phyloP scores from a whole-genome alignment of 495 filamentous ascomycete genomes.

The Penicillium canescens region DNA sequence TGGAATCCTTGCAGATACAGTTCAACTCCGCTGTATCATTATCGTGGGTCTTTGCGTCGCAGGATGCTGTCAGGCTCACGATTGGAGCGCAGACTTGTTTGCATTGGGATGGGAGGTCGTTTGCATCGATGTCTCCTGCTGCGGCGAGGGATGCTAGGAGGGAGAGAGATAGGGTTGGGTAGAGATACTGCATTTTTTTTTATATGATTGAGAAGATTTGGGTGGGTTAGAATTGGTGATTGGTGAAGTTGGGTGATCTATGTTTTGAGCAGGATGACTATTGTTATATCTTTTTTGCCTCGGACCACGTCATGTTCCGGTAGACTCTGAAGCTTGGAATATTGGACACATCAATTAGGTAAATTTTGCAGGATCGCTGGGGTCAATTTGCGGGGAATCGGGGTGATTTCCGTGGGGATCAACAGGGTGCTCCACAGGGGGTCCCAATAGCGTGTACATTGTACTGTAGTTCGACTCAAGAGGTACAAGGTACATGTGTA shows the following conservation, averaged over 20 bases:
- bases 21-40: slow-evolving; percentile 4
- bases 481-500: too few relatives aligned
- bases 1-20: slow-evolving; percentile 8
- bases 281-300: too few relatives aligned
- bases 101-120: slow-evolving; percentile 6
- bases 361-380: not conserved
- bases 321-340: too few relatives aligned
- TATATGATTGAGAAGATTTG: not conserved
- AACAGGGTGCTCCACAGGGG: not conserved
- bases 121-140: slow-evolving; percentile 6
- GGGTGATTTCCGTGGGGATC: not conserved
- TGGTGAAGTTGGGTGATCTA: too few relatives aligned
- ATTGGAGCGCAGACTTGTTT: slow-evolving; percentile 8
- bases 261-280: too few relatives aligned
- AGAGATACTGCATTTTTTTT: not conserved
- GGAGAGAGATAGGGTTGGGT: not conserved
- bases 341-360: not conserved
- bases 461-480: too few relatives aligned
- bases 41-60: slow-evolving; percentile 5
- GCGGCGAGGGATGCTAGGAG: not conserved
- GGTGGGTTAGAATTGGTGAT: too few relatives aligned
- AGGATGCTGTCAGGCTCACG: slow-evolving; percentile 7
- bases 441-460: not conserved
- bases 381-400: not conserved
- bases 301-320: too few relatives aligned